Percentiles rank a stretch among this genome's conserved stretches.
phyloP scores from a whole-genome alignment of 1,284 basidiomycete species.

The Fistulina hepatica region DNA sequence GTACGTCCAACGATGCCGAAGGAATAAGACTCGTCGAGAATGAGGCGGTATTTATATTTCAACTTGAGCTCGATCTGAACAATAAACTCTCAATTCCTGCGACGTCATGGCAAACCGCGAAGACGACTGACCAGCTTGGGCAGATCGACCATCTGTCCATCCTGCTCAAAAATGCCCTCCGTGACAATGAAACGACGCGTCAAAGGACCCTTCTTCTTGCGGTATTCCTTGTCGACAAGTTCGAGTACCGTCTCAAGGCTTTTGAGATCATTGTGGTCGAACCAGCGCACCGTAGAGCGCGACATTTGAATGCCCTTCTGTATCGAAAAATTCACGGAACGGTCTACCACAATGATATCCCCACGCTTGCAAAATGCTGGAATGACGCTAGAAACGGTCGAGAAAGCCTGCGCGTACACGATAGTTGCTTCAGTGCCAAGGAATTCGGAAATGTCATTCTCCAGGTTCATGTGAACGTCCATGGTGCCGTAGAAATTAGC shows the following conservation, averaged over 20 bases:
- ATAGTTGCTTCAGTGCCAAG: conserved; percentile 84
- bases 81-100: background rate
- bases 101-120: background rate
- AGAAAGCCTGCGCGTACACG: conserved; percentile 92
- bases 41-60: conserved; percentile 92
- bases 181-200: conserved; percentile 94
- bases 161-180: conserved; percentile 94
- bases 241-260: conserved; percentile 85
- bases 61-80: conserved; percentile 82
- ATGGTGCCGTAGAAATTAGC: conserved; percentile 97
- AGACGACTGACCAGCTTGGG: conserved; percentile 67
- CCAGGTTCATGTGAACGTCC: conserved; percentile 87
- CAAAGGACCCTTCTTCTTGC: conserved; percentile 71
- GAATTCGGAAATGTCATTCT: conserved; percentile 85
- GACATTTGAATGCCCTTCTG: conserved; percentile 98
- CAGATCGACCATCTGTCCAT: conserved; percentile 85
- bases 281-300: conserved; percentile 89
- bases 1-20: conserved; percentile 90
- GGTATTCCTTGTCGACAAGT: conserved; percentile 76
- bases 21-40: conserved; percentile 90
- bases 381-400: conserved; percentile 89
- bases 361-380: conserved; percentile 97
- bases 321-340: conserved; percentile 88
- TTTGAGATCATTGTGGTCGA: conserved; percentile 89
- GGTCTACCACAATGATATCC: conserved; percentile 96